phyloP scores from a whole-genome alignment of 345 rosid genomes.

The Microcos paniculata region DNA sequence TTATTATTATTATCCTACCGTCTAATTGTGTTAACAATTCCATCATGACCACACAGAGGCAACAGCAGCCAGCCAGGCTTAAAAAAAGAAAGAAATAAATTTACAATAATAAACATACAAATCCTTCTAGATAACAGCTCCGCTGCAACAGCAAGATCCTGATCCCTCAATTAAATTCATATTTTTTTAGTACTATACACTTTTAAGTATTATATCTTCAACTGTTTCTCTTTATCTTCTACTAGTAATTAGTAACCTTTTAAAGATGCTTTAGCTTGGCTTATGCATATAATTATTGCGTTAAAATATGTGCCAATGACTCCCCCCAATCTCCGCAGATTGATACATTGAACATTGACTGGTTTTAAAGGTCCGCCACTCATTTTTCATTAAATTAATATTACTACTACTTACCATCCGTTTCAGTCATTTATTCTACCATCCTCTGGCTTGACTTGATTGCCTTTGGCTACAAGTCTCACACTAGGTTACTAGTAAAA shows the following conservation, averaged over 20 bases:
- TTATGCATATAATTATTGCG: neutral
- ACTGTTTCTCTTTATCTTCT: neutral
- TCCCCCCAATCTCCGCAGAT: neutral
- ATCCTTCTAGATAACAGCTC: neutral
- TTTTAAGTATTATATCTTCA: neutral
- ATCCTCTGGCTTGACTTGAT: neutral
- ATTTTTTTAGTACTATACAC: neutral
- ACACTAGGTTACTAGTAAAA: neutral
- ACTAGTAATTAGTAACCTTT: neutral
- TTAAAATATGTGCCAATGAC: neutral
- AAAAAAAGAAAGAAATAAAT: neutral
- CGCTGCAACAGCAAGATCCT: neutral
- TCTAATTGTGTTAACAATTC: neutral
- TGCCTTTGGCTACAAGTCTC: neutral
- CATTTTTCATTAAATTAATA: neutral
- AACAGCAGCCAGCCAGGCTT: neutral
- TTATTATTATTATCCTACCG: too few relatives aligned
- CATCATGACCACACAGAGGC: neutral
- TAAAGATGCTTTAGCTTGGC: neutral
- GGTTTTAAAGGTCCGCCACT: too few relatives aligned
- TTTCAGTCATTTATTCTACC: neutral
- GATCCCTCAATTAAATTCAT: too few relatives aligned
- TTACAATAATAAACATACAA: too few relatives aligned
- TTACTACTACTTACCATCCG: neutral
- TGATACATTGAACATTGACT: conserved; percentile 4